Conservation (phyloP, 2,329 filamentous ascomycete species). For the Cladophialophora psammophila region DNA sequence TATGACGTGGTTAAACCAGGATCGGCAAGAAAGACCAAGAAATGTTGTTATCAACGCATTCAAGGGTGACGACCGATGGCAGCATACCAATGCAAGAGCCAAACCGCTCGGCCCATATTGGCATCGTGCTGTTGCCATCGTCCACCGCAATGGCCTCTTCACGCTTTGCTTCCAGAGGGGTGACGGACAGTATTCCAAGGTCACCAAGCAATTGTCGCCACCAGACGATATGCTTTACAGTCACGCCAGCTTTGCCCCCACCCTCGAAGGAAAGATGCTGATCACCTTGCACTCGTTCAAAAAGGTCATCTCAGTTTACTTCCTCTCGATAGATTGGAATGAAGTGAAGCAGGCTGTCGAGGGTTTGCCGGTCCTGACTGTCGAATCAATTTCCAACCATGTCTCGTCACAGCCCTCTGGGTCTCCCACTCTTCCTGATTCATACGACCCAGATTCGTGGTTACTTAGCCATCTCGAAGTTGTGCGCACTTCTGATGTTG, state of each 20-base stretch:
- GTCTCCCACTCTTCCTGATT: constrained; percentile 39
- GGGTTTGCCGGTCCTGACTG: constrained; percentile 42
- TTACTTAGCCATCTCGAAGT: constrained; percentile 78
- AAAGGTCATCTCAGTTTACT: constrained; percentile 33
- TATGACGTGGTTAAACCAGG: constrained; percentile 79
- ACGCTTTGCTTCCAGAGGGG: constrained; percentile 80
- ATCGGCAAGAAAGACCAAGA: constrained; percentile 50
- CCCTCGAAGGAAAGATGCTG: constrained; percentile 37
- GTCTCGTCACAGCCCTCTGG: constrained; percentile 36
- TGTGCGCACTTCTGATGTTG: constrained; percentile 69
- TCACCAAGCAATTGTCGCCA: constrained; percentile 56
- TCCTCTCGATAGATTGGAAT: constrained; percentile 45
- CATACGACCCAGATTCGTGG: constrained; percentile 54
- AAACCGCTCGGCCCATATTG: constrained; percentile 76
- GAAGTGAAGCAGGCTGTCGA: constrained; percentile 49
- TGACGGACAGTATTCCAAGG: constrained; percentile 70
- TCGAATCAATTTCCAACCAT: constrained; percentile 31
- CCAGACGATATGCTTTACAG: constrained; percentile 30
- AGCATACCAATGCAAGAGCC: constrained; percentile 71
- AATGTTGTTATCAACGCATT: constrained; percentile 55
- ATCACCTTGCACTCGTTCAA: constrained; percentile 34
- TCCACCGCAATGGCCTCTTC: constrained; percentile 76
- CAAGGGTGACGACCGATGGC: constrained; percentile 70
- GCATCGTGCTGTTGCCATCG: constrained; percentile 75
- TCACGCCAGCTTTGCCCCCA: constrained; percentile 57